These are phyloP conservation scores for Rhizopus arrhizus DNA, from an alignment of 371 early-diverging fungal species.

Conservation along the genomic window DNA sequence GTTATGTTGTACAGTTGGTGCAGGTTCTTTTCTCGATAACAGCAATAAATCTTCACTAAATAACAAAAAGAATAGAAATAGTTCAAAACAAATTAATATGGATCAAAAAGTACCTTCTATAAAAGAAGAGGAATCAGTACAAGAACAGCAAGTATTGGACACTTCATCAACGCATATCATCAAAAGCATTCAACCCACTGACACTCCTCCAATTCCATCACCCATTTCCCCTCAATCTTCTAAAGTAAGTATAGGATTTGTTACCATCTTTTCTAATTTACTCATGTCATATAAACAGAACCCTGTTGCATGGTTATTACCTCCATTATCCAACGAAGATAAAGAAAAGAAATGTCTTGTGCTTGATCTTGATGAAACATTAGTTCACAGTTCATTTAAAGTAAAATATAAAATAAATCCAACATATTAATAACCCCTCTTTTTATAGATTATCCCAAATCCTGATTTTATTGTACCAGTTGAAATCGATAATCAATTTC, in stretches of 20 bases:
- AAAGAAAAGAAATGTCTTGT: conserved; percentile 57
- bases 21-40: conserved; percentile 38
- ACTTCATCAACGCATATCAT: too few relatives aligned
- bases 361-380: conserved; percentile 69
- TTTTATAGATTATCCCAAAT: conserved; percentile 63
- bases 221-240: neutral
- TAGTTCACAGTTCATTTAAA: conserved; percentile 68
- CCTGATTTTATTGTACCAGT: conserved; percentile 90
- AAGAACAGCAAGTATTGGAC: too few relatives aligned
- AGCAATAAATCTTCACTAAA: conserved; percentile 34
- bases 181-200: too few relatives aligned
- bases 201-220: too few relatives aligned
- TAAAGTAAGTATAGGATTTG: conserved; percentile 1
- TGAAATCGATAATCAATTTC: conserved; percentile 87
- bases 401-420: conserved; percentile 19
- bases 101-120: neutral
- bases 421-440: neutral
- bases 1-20: conserved; percentile 36
- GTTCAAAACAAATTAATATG: neutral
- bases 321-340: conserved; percentile 45
- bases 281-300: conserved; percentile 11
- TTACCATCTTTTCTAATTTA: neutral
- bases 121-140: too few relatives aligned
- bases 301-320: conserved; percentile 38
- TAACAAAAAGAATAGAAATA: conserved; percentile 18